Evolutionary conservation across 2,329 filamentous ascomycete species (phyloP), one percentile per base, ranked within the genome.

Genomic region (Monosporascus sp.): DNA sequence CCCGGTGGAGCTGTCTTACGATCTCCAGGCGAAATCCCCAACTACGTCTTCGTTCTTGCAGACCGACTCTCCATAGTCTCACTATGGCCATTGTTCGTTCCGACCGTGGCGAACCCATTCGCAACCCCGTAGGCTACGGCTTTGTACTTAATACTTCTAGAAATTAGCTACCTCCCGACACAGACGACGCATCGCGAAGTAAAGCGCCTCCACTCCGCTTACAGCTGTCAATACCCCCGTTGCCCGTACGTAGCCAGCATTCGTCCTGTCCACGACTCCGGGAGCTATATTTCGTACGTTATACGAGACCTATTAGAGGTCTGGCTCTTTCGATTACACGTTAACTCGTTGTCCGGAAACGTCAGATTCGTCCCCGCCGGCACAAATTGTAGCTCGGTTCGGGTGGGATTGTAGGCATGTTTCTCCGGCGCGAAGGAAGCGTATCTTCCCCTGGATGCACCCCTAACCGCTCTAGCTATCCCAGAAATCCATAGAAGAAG

Each of bases 41-140:
- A 73, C 48, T 2, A 68, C 59, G 17, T 73, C 72, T 0, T 68
- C 64, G 20, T 72, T 70, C 35, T 70, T 54, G 50, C 71, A 64
- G 46, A 70, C 70, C 0, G 65, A 54, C 45, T 56, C 49, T 6
- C 66, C 66, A 15, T 52, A 27, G 70, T 68, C 31, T 75, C 76
- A 55, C 78, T 76, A 47, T 79, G 76, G 3, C 76, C 76, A 22
- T 75, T 77, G 52, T 79, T 79, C 2, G 76, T 72, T 2, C 74
- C 76, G 27, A 79, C 70, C 0, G 70, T 66, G 1, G 75, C 70
- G 50, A 79, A 79, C 0, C 74, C 74, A 17, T 72, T 63, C 0
- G 65, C 58, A 6, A 69, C 63, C 1, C 71, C 70, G 45, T 78
- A 78, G 1, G 67, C 73, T 31, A 72, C 62, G 55, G 72, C 75